phyloP scores from a whole-genome alignment of 306 rosid species.

The Urtica urens region DNA sequence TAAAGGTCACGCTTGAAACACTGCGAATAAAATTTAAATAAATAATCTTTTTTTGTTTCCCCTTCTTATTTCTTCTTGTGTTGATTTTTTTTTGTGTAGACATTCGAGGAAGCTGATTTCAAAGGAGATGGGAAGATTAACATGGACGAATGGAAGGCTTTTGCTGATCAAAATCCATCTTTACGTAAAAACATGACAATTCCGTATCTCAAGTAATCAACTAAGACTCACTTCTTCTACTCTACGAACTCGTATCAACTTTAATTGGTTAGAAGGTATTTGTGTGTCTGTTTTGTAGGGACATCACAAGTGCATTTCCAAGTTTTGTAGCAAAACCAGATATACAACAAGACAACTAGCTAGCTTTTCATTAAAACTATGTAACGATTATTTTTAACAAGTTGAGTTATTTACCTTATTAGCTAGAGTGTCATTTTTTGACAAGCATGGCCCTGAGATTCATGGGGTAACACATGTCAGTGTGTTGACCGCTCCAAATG shows the following conservation, averaged over 20 bases:
- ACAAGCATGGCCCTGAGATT: conserved; percentile 54
- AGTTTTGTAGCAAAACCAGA: conserved; percentile 19
- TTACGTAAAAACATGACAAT: conserved; percentile 50
- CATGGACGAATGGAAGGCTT: conserved; percentile 30
- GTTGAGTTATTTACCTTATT: conserved; percentile 2
- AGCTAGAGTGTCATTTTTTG: conserved; percentile 5
- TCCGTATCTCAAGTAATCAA: conserved; percentile 43
- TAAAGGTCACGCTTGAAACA: conserved; percentile 24
- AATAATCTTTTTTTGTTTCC: too few species aligned
- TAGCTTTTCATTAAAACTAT: too few species aligned
- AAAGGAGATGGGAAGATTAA: conserved; percentile 57
- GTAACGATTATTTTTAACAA: too few species aligned
- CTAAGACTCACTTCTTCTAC: too few species aligned
- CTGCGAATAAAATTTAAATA: too few species aligned
- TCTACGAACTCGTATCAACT: too few species aligned
- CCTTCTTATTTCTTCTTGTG: too few species aligned
- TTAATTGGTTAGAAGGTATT: background rate
- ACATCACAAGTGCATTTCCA: conserved; percentile 30
- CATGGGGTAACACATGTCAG: conserved; percentile 69
- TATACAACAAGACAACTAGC: conserved; percentile 19
- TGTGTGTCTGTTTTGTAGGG: conserved; percentile 25
- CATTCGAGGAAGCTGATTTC: conserved; percentile 41
- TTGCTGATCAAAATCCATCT: conserved; percentile 39
- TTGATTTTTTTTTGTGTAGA: conserved; percentile 15
- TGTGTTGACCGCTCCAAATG: conserved; percentile 60